A percentile compares a stretch with the other conserved stretches of the same genome.
Evolutionary conservation across 345 rosid species (phyloP).

Genomic region (Cardamine chenopodiifolia): DNA sequence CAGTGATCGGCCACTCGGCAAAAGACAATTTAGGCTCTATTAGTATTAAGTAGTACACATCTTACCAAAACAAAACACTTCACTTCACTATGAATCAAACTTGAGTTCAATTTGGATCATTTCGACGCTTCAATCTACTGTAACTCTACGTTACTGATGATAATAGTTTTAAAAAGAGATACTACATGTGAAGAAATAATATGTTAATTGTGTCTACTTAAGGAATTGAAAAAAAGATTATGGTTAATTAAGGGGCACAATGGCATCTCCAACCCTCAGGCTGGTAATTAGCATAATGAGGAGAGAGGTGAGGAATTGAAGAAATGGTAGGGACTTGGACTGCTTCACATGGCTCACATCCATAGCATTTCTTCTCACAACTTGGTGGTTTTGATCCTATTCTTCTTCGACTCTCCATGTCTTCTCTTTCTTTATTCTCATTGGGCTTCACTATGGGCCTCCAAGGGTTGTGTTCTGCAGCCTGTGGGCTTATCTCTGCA

Average conservation of each 20-base stretch:
- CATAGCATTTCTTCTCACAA: constrained; percentile 73
- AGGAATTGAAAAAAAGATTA: neutral
- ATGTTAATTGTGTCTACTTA: constrained; percentile 10
- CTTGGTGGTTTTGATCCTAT: constrained; percentile 85
- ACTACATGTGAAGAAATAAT: neutral
- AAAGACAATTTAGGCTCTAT: neutral
- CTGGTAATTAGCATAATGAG: constrained; percentile 68
- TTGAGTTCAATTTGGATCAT: neutral
- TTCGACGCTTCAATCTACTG: neutral
- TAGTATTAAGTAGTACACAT: neutral
- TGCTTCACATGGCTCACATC: constrained; percentile 81
- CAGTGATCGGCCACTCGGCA: neutral
- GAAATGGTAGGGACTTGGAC: constrained; percentile 66
- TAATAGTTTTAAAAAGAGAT: neutral
- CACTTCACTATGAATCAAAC: neutral
- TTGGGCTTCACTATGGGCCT: neutral
- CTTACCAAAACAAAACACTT: neutral
- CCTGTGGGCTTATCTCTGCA: constrained; percentile 18
- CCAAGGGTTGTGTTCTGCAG: neutral
- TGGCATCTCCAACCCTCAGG: constrained; percentile 93
- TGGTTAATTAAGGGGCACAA: constrained; percentile 54
- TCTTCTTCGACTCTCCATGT: constrained; percentile 40
- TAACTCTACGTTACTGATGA: neutral
- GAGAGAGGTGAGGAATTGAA: constrained; percentile 35
- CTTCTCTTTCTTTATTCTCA: constrained; percentile 18